These are phyloP conservation scores for Quercus bicolor DNA, from an alignment of 306 rosid species.

Conservation along the genomic window DNA sequence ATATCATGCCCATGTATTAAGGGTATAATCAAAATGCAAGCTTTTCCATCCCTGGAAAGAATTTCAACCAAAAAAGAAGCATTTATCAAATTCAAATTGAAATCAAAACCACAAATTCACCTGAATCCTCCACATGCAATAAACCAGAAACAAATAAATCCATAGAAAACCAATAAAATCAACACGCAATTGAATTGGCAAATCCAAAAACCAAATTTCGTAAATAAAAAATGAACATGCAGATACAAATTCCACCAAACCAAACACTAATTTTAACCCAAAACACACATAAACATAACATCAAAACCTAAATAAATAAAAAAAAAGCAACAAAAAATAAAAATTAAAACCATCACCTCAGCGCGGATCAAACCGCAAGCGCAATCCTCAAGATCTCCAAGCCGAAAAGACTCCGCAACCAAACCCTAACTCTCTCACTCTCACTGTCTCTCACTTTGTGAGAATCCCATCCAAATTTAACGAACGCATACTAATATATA, in stretches of 20 bases:
- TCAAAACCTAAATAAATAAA: not conserved
- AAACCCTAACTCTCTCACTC: not conserved
- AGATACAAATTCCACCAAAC: not conserved
- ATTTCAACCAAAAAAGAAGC: no score
- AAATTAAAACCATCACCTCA: not conserved
- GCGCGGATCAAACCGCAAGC: not conserved
- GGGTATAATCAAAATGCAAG: not conserved
- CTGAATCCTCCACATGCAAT: no score
- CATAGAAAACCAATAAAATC: not conserved
- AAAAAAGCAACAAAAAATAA: not conserved
- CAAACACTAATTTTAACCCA: not conserved
- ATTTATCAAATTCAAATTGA: not conserved
- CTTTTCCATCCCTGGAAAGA: no score
- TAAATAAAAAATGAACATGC: not conserved
- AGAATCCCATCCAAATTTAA: not conserved
- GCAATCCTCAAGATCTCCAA: not conserved
- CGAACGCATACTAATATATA: not conserved
- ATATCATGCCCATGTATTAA: not conserved
- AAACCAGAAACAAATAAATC: not conserved
- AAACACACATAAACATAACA: not conserved
- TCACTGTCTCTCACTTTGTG: not conserved
- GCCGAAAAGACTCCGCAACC: not conserved
- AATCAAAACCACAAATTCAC: not conserved
- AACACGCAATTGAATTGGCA: not conserved
- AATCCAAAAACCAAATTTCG: not conserved